Percentiles rank a stretch among this genome's conserved stretches.
phyloP scores from a whole-genome alignment of 106 monocot species.

The Ottelia alismoides region DNA sequence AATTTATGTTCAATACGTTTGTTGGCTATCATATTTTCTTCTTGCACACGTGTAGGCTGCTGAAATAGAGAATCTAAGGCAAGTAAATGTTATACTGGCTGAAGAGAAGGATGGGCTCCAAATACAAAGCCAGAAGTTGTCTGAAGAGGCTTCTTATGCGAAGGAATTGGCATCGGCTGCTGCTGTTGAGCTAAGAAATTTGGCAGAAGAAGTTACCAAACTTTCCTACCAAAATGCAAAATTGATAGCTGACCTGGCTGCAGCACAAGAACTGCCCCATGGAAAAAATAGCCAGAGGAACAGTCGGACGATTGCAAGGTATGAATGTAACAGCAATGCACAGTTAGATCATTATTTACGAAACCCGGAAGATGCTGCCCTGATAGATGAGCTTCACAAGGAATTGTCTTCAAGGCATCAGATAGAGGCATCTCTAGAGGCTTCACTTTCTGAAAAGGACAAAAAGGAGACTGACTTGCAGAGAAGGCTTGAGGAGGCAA shows the following conservation, averaged over 20 bases:
- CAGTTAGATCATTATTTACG: constrained; percentile 11
- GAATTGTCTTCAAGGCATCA: constrained; percentile 49
- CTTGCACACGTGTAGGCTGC: too few species aligned
- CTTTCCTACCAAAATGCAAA: constrained; percentile 86
- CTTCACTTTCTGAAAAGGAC: constrained; percentile 42
- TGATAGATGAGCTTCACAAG: constrained; percentile 56
- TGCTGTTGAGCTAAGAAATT: constrained; percentile 82
- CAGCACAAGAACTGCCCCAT: constrained; percentile 25
- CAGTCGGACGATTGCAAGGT: constrained; percentile 11
- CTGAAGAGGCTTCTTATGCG: constrained; percentile 96
- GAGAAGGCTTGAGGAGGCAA: constrained; percentile 46
- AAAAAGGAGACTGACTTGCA: constrained; percentile 52
- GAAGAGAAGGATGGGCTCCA: constrained; percentile 94
- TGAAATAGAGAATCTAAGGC: constrained; percentile 91
- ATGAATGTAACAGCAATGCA: constrained; percentile 7
- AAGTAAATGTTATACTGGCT: constrained; percentile 54
- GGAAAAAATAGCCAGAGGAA: constrained; percentile 19
- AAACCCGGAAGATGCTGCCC: constrained; percentile 19
- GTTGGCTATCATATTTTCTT: too few species aligned
- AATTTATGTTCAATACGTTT: too few species aligned
- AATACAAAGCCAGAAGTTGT: constrained; percentile 71
- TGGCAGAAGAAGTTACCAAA: constrained; percentile 96
- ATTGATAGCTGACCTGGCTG: constrained; percentile 44
- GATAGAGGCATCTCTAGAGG: constrained; percentile 54
- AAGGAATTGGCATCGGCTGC: constrained; percentile 95